These are phyloP conservation scores for Fusarium haematococcum DNA, from an alignment of 2,329 filamentous ascomycete genomes.

Conservation along the genomic window DNA sequence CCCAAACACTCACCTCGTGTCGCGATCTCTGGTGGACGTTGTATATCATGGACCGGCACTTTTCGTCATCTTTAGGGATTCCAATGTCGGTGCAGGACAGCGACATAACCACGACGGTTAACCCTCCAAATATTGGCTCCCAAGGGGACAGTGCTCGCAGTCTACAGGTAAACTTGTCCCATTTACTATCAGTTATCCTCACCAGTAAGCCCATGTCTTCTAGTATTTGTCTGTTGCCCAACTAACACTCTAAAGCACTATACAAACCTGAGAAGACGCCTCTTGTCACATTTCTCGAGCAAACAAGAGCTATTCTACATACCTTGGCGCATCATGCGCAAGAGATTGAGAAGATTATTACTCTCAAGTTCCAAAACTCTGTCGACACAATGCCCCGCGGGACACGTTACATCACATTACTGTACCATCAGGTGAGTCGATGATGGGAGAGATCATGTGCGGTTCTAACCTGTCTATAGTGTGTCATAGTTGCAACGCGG, in stretches of 20 bases:
- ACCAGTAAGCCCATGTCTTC: slow-evolving; percentile 43
- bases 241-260: slow-evolving; percentile 42
- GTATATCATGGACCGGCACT: slow-evolving; percentile 55
- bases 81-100: slow-evolving; percentile 53
- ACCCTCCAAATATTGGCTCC: slow-evolving; percentile 41
- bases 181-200: slow-evolving; percentile 51
- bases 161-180: slow-evolving; percentile 52
- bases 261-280: slow-evolving; percentile 52
- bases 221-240: not conserved
- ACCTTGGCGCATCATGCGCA: slow-evolving; percentile 52
- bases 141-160: slow-evolving; percentile 47
- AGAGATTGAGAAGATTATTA: slow-evolving; percentile 53
- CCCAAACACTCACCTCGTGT: slow-evolving; percentile 47
- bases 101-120: slow-evolving; percentile 52
- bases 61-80: slow-evolving; percentile 53
- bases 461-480: slow-evolving; percentile 34
- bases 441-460: not conserved
- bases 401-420: slow-evolving; percentile 52
- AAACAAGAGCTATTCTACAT: slow-evolving; percentile 51
- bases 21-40: slow-evolving; percentile 56
- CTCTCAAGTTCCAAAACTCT: slow-evolving; percentile 48
- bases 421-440: slow-evolving; percentile 52
- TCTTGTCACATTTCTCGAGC: slow-evolving; percentile 50
- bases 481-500: slow-evolving; percentile 54
- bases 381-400: slow-evolving; percentile 52